These are phyloP conservation scores for Coemansia sp. DNA, from an alignment of 192 early-diverging fungal genomes.

Conservation along the genomic window DNA sequence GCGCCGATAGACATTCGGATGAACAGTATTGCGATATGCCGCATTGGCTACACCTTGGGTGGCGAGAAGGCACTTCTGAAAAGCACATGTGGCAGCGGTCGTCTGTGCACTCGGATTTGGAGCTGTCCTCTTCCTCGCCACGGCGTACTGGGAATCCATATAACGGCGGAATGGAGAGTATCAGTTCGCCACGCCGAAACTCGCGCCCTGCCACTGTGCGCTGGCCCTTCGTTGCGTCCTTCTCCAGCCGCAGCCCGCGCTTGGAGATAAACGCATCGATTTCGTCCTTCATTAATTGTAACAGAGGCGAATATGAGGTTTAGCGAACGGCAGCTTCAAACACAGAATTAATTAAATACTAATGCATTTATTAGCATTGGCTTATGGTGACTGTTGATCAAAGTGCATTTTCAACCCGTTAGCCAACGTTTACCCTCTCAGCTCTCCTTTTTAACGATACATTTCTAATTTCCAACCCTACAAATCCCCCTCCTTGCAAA, in stretches of 20 bases:
- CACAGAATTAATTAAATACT: not conserved
- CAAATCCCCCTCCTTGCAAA: not conserved
- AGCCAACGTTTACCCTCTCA: not conserved
- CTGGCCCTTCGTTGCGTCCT: slow-evolving; percentile 20
- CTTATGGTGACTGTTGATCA: not conserved
- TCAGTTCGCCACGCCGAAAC: slow-evolving; percentile 19
- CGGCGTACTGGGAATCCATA: slow-evolving; percentile 18
- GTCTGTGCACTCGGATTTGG: not conserved
- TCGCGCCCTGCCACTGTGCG: slow-evolving; percentile 16
- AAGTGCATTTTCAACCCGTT: not conserved
- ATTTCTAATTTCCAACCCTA: not conserved
- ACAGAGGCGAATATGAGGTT: not conserved
- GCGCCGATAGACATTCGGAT: slow-evolving; percentile 14
- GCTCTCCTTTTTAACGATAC: not conserved
- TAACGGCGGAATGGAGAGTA: slow-evolving; percentile 30
- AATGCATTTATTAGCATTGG: not conserved
- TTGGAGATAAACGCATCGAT: slow-evolving; percentile 7
- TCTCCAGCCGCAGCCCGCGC: slow-evolving; percentile 17
- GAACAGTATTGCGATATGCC: slow-evolving; percentile 33
- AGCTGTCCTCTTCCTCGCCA: slow-evolving; percentile 4
- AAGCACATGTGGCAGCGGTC: slow-evolving; percentile 35
- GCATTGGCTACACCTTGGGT: slow-evolving; percentile 47
- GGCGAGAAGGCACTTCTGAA: slow-evolving; percentile 15
- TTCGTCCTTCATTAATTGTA: not conserved
- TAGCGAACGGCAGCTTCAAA: not conserved